Conservation (phyloP, 1,284 basidiomycete species). For the Ganoderma resinaceum region DNA sequence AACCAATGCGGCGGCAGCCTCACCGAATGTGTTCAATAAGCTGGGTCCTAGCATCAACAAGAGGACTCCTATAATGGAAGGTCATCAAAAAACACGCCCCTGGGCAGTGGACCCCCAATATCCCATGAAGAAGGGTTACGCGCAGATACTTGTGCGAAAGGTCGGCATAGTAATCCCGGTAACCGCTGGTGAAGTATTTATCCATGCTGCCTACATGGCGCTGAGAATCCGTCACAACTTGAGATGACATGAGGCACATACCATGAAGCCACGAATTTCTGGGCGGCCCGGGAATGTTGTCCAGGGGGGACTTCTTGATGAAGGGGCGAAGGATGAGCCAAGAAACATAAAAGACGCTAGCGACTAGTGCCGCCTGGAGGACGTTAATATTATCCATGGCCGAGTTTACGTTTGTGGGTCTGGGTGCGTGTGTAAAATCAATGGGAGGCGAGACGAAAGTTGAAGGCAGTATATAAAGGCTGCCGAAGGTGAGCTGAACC, state of each 20-base stretch:
- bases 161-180: constrained; percentile 20
- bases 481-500: neutral
- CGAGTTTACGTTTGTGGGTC: constrained; percentile 6
- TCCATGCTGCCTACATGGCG: constrained; percentile 20
- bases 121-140: constrained; percentile 10
- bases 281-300: constrained; percentile 25
- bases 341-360: constrained; percentile 12
- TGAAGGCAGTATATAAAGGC: neutral
- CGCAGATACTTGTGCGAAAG: constrained; percentile 19
- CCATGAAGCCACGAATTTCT: constrained; percentile 10
- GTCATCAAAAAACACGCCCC: neutral
- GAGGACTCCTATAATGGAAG: constrained; percentile 7
- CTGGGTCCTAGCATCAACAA: constrained; percentile 26
- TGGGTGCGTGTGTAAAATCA: neutral
- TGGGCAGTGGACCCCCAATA: constrained; percentile 9
- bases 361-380: constrained; percentile 16
- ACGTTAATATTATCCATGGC: constrained; percentile 9
- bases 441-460: neutral
- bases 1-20: neutral
- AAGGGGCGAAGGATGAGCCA: constrained; percentile 15
- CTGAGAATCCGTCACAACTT: neutral
- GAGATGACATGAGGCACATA: constrained; percentile 4
- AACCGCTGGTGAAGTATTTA: constrained; percentile 19
- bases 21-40: constrained; percentile 24
- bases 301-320: constrained; percentile 18